Evolutionary conservation across 2,329 filamentous ascomycete genomes (phyloP).

Genomic region (Mycosphaerelloides madeirae): DNA sequence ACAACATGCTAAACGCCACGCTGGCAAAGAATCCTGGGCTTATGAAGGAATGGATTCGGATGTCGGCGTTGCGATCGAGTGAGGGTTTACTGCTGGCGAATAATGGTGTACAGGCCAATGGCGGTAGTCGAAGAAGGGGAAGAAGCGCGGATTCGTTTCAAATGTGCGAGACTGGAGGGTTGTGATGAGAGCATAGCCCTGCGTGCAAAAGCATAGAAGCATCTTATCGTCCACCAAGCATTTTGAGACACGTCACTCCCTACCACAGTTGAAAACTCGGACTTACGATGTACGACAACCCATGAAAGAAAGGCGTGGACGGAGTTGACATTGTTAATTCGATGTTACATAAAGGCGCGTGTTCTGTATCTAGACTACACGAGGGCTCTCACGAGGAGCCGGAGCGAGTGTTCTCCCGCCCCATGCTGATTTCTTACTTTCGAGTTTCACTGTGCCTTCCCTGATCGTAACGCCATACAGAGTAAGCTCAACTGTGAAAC

Average conservation of each 20-base stretch:
- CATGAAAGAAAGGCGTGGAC: not conserved
- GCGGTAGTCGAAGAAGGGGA: not conserved
- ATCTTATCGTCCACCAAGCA: too few relatives aligned
- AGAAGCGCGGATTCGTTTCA: not conserved
- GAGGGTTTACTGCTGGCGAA: slow-evolving; percentile 23
- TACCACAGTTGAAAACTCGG: too few relatives aligned
- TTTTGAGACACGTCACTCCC: too few relatives aligned
- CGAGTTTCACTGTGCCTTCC: too few relatives aligned
- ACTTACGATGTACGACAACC: too few relatives aligned
- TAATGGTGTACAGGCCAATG: slow-evolving; percentile 19
- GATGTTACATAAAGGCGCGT: not conserved
- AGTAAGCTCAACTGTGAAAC: too few relatives aligned
- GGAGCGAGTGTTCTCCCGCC: too few relatives aligned
- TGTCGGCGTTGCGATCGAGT: slow-evolving; percentile 17
- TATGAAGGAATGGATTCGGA: slow-evolving; percentile 42
- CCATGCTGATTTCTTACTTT: too few relatives aligned
- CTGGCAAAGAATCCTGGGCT: slow-evolving; percentile 39
- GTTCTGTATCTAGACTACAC: too few relatives aligned
- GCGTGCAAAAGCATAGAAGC: too few relatives aligned
- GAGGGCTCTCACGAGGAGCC: too few relatives aligned
- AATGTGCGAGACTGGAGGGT: not conserved
- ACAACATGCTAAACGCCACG: slow-evolving; percentile 43
- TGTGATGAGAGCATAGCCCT: not conserved
- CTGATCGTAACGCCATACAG: too few relatives aligned
- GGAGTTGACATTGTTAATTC: not conserved